These are phyloP conservation scores for Penicillium frequentans DNA, from an alignment of 2,329 filamentous ascomycete species.

Conservation along the genomic window DNA sequence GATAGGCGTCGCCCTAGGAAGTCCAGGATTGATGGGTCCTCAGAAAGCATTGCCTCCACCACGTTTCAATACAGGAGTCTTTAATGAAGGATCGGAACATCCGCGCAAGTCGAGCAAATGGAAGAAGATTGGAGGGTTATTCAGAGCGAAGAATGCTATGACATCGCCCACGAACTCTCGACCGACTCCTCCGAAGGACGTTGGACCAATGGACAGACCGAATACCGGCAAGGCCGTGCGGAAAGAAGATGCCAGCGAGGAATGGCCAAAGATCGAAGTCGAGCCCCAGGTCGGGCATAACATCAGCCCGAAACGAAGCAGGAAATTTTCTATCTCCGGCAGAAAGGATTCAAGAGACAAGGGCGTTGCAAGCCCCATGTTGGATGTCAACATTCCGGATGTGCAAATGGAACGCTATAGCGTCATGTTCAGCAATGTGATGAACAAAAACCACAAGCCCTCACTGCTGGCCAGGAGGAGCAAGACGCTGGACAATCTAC, in stretches of 20 bases:
- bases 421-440: slow-evolving; percentile 82
- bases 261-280: slow-evolving; percentile 20
- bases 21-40: slow-evolving; percentile 51
- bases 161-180: slow-evolving; percentile 4
- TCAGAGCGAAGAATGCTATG: slow-evolving; percentile 39
- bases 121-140: slow-evolving; percentile 48
- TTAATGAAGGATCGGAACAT: slow-evolving; percentile 8
- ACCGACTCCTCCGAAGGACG: neutral
- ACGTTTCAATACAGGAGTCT: slow-evolving; percentile 14
- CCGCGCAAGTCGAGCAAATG: slow-evolving; percentile 44
- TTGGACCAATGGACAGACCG: neutral
- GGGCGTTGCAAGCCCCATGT: slow-evolving; percentile 39
- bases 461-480: slow-evolving; percentile 38
- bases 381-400: slow-evolving; percentile 78
- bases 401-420: slow-evolving; percentile 86
- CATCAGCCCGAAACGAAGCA: slow-evolving; percentile 4
- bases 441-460: slow-evolving; percentile 49
- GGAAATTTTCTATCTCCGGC: slow-evolving; percentile 11
- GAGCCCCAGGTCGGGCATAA: slow-evolving; percentile 1
- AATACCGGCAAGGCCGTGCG: neutral
- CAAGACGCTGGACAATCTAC: slow-evolving; percentile 50
- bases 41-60: slow-evolving; percentile 17
- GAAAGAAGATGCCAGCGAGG: slow-evolving; percentile 10
- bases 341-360: slow-evolving; percentile 4
- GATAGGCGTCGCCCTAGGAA: slow-evolving; percentile 75